These are phyloP conservation scores for Penicillium parvum DNA, from an alignment of 495 filamentous ascomycete genomes.

Conservation along the genomic window DNA sequence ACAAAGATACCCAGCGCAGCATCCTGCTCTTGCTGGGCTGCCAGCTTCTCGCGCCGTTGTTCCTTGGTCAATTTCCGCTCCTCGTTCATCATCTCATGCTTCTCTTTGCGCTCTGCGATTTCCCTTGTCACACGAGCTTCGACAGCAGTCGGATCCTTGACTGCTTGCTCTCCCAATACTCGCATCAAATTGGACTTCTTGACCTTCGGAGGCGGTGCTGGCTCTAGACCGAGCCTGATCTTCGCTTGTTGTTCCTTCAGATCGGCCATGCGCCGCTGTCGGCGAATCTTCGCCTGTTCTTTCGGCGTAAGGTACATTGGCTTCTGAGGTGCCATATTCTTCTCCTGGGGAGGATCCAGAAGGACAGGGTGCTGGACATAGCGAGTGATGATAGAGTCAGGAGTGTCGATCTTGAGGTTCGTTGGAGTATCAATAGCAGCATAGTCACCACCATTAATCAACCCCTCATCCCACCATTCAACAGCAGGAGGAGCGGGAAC, in stretches of 20 bases:
- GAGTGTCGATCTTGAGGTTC: conserved; percentile 67
- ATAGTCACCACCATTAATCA: conserved; percentile 73
- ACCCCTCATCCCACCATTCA: conserved; percentile 97
- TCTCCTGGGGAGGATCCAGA: conserved; percentile 85
- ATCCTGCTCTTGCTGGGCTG: conserved; percentile 79
- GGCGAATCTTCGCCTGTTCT: conserved; percentile 86
- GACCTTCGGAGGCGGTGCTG: conserved; percentile 87
- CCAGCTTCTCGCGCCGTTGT: conserved; percentile 79
- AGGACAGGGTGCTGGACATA: conserved; percentile 94
- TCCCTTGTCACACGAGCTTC: conserved; percentile 90
- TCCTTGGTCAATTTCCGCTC: conserved; percentile 90
- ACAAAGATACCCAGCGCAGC: conserved; percentile 76
- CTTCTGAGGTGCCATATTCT: conserved; percentile 70
- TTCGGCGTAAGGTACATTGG: conserved; percentile 89
- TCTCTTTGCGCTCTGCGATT: conserved; percentile 74
- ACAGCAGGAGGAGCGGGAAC: conserved; percentile 79
- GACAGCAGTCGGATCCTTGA: conserved; percentile 95
- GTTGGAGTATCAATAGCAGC: conserved; percentile 57
- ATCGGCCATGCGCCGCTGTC: conserved; percentile 85
- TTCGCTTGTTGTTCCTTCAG: conserved; percentile 96
- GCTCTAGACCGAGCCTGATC: conserved; percentile 82
- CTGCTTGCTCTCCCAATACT: conserved; percentile 93
- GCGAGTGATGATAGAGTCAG: conserved; percentile 78
- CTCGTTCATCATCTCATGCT: conserved; percentile 76
- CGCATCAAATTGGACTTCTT: conserved; percentile 96